Percentiles rank a stretch among this genome's conserved stretches.
These are phyloP conservation scores for Leishmania major DNA, from an alignment of 208 protist species.

Conservation along the genomic window DNA sequence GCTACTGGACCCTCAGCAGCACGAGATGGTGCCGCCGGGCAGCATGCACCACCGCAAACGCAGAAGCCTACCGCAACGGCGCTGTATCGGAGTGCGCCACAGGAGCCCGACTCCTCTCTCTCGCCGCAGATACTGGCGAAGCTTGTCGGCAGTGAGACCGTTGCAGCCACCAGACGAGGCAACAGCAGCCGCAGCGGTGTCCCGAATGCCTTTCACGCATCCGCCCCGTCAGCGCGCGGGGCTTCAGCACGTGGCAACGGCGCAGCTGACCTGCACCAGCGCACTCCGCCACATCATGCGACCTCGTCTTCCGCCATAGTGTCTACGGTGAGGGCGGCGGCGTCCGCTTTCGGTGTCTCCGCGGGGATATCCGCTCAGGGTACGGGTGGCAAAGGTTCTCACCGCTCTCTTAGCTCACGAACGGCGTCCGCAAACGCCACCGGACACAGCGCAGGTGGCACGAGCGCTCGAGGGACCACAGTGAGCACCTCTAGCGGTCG, in stretches of 20 bases:
- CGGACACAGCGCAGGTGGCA: neutral
- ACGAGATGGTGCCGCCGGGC: neutral
- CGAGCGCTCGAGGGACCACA: neutral
- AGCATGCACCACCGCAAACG: neutral
- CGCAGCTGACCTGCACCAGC: neutral
- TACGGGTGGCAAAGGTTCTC: neutral
- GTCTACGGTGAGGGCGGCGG: constrained; percentile 5
- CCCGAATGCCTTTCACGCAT: neutral
- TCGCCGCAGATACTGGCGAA: neutral
- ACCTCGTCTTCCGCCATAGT: constrained; percentile 5
- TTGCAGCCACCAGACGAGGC: neutral
- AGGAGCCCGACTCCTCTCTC: neutral
- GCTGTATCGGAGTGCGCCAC: neutral
- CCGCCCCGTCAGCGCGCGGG: neutral
- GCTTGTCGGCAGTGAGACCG: too few species aligned
- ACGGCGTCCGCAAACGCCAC: neutral
- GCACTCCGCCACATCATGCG: neutral
- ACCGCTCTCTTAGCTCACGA: constrained; percentile 6
- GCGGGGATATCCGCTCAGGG: neutral
- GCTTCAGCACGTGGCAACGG: neutral
- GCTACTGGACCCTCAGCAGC: neutral
- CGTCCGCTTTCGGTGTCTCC: neutral
- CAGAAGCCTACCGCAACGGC: neutral
- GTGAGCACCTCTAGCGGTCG: constrained; percentile 1
- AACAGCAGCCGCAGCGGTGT: neutral